Evolutionary conservation across 345 rosid genomes (phyloP), one percentile per base, ranked within the genome.

Genomic region (Noccaea bulbosa): DNA sequence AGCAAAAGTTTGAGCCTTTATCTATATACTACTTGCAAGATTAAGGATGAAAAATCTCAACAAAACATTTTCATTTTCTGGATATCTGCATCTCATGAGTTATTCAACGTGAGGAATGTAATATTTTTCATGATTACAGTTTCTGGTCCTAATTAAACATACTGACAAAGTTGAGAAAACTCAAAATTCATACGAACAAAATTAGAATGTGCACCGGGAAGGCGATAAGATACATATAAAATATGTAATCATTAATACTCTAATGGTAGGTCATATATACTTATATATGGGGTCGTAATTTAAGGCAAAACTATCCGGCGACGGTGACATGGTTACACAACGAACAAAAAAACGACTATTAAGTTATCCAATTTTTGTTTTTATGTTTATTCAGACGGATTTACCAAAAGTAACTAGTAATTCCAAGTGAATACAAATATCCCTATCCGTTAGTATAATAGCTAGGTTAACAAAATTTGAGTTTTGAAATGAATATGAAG

Each of bases 211-310:
- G 44, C 45, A 53, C 54, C 51, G 65, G 16, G 35, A 9, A 46
- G 14, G 16, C 11, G 32, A 58, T 51, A 37, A 9, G 22, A 70
- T 20, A 46, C 8, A 16, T 11, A 57, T 40, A 30, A 16, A 48
- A 12, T 43, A 70, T 47, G 10, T 59, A 32, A 71, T 61, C 66
- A 34, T 71, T 7, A 4, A 15, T 17, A 39, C 37, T 50, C 16
- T 70, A 27, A 10, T 61, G 45, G 68, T 61, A 70, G 68, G 75
- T 51, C 61, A 50, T 37, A 64, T n/a, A 32, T 69, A 27, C 8
- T 46, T 27, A 14, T 47, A 40, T 49, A 14, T 58, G 59, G 41
- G 35, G 67, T 62, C 69, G 17, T 40, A 52, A 37, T 40, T 41
- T 51, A 40, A 62, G 50, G 11, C 65, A 52, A 52, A 60, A 60